Evolutionary conservation across 345 rosid species (phyloP).

Genomic region (Hirschfeldia incana): DNA sequence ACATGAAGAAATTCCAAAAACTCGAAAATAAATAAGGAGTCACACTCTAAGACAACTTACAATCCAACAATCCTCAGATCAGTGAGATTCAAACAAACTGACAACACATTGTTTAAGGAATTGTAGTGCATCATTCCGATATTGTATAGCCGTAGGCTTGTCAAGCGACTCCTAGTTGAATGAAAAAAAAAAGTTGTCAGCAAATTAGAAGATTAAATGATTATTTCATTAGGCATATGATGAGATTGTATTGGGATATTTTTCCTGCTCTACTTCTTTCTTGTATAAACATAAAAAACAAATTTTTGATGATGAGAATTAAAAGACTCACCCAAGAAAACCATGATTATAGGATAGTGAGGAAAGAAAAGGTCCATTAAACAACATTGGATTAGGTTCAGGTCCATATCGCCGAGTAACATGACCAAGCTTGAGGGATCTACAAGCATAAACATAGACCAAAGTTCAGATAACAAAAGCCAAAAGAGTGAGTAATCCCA

Average conservation of each 20-base stretch:
- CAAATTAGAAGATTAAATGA: constrained; percentile 2
- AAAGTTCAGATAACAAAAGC: background rate
- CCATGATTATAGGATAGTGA: constrained; percentile 46
- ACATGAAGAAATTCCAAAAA: constrained; percentile 9
- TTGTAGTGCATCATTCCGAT: constrained; percentile 58
- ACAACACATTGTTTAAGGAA: constrained; percentile 59
- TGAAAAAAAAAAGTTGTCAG: constrained; percentile 3
- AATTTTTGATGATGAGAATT: background rate
- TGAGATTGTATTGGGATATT: background rate
- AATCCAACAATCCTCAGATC: constrained; percentile 83
- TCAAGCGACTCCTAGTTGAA: constrained; percentile 54
- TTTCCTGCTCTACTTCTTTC: background rate
- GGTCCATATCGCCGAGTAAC: constrained; percentile 58
- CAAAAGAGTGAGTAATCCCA: background rate
- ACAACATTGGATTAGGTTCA: constrained; percentile 43
- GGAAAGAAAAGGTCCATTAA: constrained; percentile 62
- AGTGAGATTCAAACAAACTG: constrained; percentile 62
- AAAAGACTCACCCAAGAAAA: constrained; percentile 21
- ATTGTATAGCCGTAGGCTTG: constrained; percentile 71
- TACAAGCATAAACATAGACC: constrained; percentile 24
- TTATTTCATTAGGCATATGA: too few species aligned
- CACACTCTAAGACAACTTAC: constrained; percentile 44
- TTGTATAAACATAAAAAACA: background rate
- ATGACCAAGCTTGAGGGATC: constrained; percentile 80
- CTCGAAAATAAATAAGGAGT: background rate